A percentile compares a stretch with the other conserved stretches of the same genome.
Evolutionary conservation across 2,329 filamentous ascomycete species (phyloP).

Genomic region (Didymella segeticola): DNA sequence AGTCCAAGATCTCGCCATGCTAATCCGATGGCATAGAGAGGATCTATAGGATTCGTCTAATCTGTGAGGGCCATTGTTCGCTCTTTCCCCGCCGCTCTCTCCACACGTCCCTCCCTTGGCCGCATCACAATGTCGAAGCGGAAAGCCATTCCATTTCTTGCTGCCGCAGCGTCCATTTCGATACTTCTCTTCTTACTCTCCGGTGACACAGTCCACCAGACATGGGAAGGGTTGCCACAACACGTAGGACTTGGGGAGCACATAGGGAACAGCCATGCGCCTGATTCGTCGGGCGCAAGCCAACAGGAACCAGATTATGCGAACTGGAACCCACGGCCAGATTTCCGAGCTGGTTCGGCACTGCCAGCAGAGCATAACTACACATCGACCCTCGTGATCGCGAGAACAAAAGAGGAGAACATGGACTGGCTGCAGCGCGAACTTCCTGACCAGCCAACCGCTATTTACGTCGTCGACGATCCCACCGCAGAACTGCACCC

Average conservation of each 20-base stretch:
- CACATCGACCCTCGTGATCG: constrained; percentile 62
- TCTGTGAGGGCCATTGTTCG: not conserved
- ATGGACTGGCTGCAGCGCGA: constrained; percentile 62
- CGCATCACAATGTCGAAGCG: constrained; percentile 33
- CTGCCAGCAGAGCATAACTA: constrained; percentile 57
- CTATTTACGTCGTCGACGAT: constrained; percentile 62
- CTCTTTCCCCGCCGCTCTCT: not conserved
- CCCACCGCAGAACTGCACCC: constrained; percentile 55
- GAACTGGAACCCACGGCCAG: constrained; percentile 48
- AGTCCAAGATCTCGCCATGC: not conserved
- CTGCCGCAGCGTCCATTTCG: constrained; percentile 35
- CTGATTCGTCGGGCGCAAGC: constrained; percentile 13
- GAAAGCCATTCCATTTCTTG: constrained; percentile 41
- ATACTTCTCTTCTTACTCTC: constrained; percentile 52
- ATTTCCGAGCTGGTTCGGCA: constrained; percentile 40
- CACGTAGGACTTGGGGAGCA: constrained; percentile 51
- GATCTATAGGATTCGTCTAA: not conserved
- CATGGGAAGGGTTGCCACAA: constrained; percentile 51
- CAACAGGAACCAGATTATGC: constrained; percentile 40
- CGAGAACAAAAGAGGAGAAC: constrained; percentile 60
- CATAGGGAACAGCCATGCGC: constrained; percentile 25
- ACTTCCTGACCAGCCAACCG: constrained; percentile 56
- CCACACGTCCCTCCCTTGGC: not conserved
- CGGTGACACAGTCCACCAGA: constrained; percentile 37
- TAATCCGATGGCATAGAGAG: constrained; percentile 1